Percentiles rank a stretch among this genome's conserved stretches.
Conservation (phyloP, 495 filamentous ascomycete species). For the Hypoxylon rickii region DNA sequence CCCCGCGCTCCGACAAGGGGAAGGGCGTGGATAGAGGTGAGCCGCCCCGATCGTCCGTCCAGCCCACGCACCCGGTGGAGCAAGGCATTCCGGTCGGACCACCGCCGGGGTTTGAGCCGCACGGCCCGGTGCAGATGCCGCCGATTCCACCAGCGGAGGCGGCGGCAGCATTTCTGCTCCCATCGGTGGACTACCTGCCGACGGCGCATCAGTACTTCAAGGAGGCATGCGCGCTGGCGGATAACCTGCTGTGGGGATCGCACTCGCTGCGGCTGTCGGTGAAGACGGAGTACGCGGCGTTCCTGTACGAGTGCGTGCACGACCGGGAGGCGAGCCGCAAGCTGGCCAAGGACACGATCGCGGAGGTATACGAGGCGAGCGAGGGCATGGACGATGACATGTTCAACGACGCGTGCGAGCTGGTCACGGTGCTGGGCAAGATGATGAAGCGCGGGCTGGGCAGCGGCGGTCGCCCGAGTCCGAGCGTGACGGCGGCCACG, state of each 20-base stretch:
- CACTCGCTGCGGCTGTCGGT: slow-evolving; percentile 89
- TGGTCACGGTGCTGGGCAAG: slow-evolving; percentile 73
- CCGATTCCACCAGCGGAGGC: slow-evolving; percentile 51
- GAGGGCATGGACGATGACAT: slow-evolving; percentile 93
- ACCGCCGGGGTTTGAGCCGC: slow-evolving; percentile 52
- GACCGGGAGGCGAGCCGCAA: slow-evolving; percentile 73
- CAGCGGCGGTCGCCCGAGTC: slow-evolving; percentile 32
- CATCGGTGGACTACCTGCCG: slow-evolving; percentile 80
- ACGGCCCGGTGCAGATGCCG: slow-evolving; percentile 43
- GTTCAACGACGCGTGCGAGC: slow-evolving; percentile 76
- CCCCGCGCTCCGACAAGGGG: slow-evolving; percentile 47
- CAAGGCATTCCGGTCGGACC: slow-evolving; percentile 54
- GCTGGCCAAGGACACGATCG: slow-evolving; percentile 80
- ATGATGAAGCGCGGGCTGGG: slow-evolving; percentile 73
- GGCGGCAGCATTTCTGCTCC: slow-evolving; percentile 71
- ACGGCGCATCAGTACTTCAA: slow-evolving; percentile 80
- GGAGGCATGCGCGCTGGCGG: slow-evolving; percentile 75
- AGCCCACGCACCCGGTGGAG: slow-evolving; percentile 50
- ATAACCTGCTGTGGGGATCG: slow-evolving; percentile 75
- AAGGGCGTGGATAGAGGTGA: slow-evolving; percentile 47
- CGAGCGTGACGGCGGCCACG: slow-evolving; percentile 5
- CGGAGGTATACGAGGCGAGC: slow-evolving; percentile 85
- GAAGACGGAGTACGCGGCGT: slow-evolving; percentile 92
- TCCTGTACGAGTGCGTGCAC: slow-evolving; percentile 90
- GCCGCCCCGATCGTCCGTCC: slow-evolving; percentile 37